phyloP scores from a whole-genome alignment of 148 eudicot species.

The Linanthus parryae region DNA sequence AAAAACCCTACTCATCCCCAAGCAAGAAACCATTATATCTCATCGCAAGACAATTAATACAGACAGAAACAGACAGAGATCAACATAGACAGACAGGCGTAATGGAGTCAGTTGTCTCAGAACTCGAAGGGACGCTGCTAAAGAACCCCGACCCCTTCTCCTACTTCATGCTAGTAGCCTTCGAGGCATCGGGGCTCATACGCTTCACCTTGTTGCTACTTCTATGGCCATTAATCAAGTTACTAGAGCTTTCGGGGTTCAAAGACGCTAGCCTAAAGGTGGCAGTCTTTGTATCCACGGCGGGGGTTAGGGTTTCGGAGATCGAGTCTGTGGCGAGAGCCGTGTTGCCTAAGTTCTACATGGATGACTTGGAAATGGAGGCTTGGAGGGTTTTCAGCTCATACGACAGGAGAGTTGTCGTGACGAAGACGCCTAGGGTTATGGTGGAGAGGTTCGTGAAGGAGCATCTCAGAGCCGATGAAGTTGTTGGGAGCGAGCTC shows the following conservation, averaged over 20 bases:
- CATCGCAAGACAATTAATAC: too few species aligned
- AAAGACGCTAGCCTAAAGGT: constrained; percentile 17
- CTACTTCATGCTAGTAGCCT: constrained; percentile 59
- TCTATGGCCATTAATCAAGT: constrained; percentile 33
- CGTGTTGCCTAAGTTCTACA: constrained; percentile 46
- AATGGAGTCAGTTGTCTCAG: constrained; percentile 58
- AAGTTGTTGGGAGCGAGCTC: constrained; percentile 72
- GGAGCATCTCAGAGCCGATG: constrained; percentile 68
- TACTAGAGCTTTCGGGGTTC: constrained; percentile 30
- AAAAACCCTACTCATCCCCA: too few species aligned
- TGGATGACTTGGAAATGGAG: constrained; percentile 47
- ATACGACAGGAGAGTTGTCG: constrained; percentile 57
- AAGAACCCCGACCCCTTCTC: constrained; percentile 51
- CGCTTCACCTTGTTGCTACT: constrained; percentile 40
- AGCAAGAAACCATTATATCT: too few species aligned
- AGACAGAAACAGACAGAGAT: too few species aligned
- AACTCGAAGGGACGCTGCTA: constrained; percentile 58
- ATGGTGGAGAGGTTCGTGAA: constrained; percentile 83
- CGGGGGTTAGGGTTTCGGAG: constrained; percentile 32
- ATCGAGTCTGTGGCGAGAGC: constrained; percentile 49
- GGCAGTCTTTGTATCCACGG: constrained; percentile 32
- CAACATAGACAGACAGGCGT: too few species aligned
- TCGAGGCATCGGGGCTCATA: constrained; percentile 54
- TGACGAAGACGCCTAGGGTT: constrained; percentile 63
- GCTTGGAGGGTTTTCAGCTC: constrained; percentile 63